These are phyloP conservation scores for Triticum urartu DNA, from an alignment of 176 grass and related monocot species.

Conservation along the genomic window DNA sequence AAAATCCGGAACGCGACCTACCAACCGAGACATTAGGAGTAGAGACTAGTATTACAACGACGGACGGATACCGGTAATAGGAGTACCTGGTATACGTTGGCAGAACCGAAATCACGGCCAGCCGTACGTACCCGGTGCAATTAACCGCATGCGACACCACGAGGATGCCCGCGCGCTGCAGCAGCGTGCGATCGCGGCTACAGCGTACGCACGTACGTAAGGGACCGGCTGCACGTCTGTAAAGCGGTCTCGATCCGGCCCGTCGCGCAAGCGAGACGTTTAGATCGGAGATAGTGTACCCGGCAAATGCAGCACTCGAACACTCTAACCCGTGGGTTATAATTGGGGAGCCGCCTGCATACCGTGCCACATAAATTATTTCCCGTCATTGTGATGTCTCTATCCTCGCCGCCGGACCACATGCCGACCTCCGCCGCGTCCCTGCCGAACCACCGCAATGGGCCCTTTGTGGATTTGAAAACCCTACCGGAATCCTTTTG, in stretches of 20 bases:
- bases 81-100: background rate
- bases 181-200: background rate
- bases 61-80: background rate
- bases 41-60: too few relatives aligned
- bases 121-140: background rate
- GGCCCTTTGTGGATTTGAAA: background rate
- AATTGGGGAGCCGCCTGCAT: background rate
- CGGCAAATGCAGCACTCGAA: too few relatives aligned
- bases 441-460: background rate
- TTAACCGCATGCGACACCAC: background rate
- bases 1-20: too few relatives aligned
- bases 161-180: background rate
- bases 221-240: background rate
- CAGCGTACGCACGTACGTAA: background rate
- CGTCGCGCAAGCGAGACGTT: background rate
- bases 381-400: background rate
- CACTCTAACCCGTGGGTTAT: background rate
- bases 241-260: background rate
- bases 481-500: background rate
- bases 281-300: background rate
- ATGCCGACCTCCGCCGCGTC: background rate
- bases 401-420: background rate
- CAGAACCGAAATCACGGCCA: background rate
- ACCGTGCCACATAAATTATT: background rate
- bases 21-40: too few relatives aligned